Evolutionary conservation across 2,329 filamentous ascomycete genomes (phyloP), one percentile per base, ranked within the genome.

Genomic region (Colletotrichum sp.): DNA sequence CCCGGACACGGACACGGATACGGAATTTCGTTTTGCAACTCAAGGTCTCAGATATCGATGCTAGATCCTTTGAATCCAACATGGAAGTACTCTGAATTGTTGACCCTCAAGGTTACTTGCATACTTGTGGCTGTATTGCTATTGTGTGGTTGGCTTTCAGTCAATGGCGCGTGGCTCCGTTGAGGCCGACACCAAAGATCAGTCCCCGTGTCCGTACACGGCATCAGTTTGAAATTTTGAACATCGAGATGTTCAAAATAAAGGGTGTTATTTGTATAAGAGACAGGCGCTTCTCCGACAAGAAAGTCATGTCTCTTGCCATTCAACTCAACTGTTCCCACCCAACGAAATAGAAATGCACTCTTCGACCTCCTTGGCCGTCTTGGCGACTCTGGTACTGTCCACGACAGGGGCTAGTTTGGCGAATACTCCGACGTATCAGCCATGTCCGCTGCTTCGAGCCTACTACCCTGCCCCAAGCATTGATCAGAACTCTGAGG

Each of bases 1-100:
- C 24, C 52, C 78, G 78, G 78, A 78, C 73, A 71, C 73, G 78
- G 78, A 79, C 57, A 75, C 75, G 77, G 76, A 70, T 26, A 67
- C 71, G 71, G 72, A 36, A 36, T 24, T 22, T 64, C 60, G 55
- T 4, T 6, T 26, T 3, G 16, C 55, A 22, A 30, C 0, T 22
- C 18, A 72, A 28, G 22, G 24, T 16, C 18, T 62, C 22, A 34
- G 48, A 8, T 28, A 24, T 3, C 12, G 7, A 44, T 13, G 18
- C 55, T 32, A 36, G 34, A 32, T 30, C 7, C 67, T 8, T 30
- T 30, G 16, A 32, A 30, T 26, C 9, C 18, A 22, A 22, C n/a
- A 7, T 6, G 6, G 10, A 48, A 48, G 44, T 48, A 48, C n/a
- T 22, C 18, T 22, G 4, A n/a, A n/a, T 22, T n/a, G 9, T n/a